Conservation (phyloP, 208 protist species). For the Trypanosoma brucei region DNA sequence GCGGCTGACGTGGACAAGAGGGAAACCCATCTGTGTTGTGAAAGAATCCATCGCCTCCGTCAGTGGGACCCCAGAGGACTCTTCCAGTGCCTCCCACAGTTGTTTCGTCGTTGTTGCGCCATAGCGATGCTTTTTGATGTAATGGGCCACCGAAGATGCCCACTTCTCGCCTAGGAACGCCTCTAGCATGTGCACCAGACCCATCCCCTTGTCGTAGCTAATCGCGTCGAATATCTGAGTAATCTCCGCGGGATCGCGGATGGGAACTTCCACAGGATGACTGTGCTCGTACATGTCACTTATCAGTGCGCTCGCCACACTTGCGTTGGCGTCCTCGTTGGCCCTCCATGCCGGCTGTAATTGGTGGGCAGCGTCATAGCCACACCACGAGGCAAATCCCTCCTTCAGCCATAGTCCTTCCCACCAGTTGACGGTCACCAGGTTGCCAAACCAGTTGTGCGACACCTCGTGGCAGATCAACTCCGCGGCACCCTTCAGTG, state of each 20-base stretch:
- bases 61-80: constrained; percentile 78
- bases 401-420: constrained; percentile 98
- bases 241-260: constrained; percentile 89
- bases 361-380: constrained; percentile 72
- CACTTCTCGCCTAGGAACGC: constrained; percentile 88
- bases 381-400: constrained; percentile 97
- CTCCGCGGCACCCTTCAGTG: constrained; percentile 78
- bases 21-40: constrained; percentile 92
- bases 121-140: constrained; percentile 91
- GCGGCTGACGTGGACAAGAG: constrained; percentile 72
- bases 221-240: constrained; percentile 98
- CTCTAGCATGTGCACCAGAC: constrained; percentile 92
- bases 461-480: constrained; percentile 96
- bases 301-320: constrained; percentile 64
- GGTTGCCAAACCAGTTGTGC: constrained; percentile 98
- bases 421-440: constrained; percentile 99
- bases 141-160: constrained; percentile 79
- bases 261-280: constrained; percentile 96
- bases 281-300: constrained; percentile 90
- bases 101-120: constrained; percentile 91
- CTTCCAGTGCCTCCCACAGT: constrained; percentile 92
- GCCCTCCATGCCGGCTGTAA: constrained; percentile 86
- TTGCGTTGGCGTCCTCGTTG: constrained; percentile 72
- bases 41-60: constrained; percentile 87
- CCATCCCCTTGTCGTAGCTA: constrained; percentile 94